Percentiles rank a stretch among this genome's conserved stretches.
Conservation (phyloP, 305 asterid species). For the Stenogyne calaminthoides region DNA sequence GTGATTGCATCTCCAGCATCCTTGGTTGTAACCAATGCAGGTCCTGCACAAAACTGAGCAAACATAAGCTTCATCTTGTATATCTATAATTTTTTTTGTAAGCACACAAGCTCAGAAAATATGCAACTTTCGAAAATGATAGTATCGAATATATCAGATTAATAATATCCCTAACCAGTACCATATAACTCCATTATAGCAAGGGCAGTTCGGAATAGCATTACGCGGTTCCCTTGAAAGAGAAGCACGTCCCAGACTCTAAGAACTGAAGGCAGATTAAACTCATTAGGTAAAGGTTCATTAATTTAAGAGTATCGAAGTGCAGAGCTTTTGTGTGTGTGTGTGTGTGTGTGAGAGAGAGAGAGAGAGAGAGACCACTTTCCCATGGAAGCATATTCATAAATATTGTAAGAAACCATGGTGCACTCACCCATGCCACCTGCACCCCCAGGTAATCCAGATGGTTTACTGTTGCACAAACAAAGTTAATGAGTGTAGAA, state of each 20-base stretch:
- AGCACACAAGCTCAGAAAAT: background rate
- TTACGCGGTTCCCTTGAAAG: conserved; percentile 87
- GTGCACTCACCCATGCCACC: conserved; percentile 98
- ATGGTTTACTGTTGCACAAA: conserved; percentile 76
- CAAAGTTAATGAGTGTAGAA: conserved; percentile 29
- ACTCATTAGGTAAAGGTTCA: conserved; percentile 23
- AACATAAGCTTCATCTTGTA: conserved; percentile 37
- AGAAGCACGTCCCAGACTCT: conserved; percentile 97
- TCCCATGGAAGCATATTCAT: conserved; percentile 99
- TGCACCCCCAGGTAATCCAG: conserved; percentile 98
- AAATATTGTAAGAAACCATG: conserved; percentile 97
- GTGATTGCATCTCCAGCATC: conserved; percentile 98
- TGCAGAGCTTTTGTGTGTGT: background rate
- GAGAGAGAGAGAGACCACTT: conserved; percentile 84
- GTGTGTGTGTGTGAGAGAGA: background rate
- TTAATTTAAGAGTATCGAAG: conserved; percentile 1
- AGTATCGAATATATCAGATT: background rate
- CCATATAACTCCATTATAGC: conserved; percentile 91
- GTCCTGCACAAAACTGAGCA: conserved; percentile 64
- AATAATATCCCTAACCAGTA: conserved; percentile 43
- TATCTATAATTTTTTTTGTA: background rate
- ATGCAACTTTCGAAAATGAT: conserved; percentile 1
- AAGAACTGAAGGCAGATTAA: conserved; percentile 63
- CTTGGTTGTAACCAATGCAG: conserved; percentile 90
- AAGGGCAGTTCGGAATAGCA: conserved; percentile 91